phyloP scores from a whole-genome alignment of 1,284 basidiomycete species.

The Cutaneotrichosporon cutaneum region DNA sequence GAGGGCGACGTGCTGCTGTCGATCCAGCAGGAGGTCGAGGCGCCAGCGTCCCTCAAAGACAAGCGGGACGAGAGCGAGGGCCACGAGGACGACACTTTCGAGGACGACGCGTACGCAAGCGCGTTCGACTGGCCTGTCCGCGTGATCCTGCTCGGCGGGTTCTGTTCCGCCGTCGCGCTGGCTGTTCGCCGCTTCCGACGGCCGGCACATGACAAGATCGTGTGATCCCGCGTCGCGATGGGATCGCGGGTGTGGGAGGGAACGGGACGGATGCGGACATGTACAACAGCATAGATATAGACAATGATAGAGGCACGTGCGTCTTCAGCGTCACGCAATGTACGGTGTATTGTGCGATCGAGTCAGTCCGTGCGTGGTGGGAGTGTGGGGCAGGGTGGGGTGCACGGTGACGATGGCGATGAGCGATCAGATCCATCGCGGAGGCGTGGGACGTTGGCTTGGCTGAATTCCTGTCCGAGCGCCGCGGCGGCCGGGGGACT shows the following conservation, averaged over 20 bases:
- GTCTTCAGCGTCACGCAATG: not conserved
- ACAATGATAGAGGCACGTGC: not conserved
- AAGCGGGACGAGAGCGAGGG: not conserved
- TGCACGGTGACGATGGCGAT: not conserved
- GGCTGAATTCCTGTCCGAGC: not conserved
- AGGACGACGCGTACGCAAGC: not conserved
- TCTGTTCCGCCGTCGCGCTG: not conserved
- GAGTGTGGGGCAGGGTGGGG: not conserved
- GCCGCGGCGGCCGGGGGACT: not conserved
- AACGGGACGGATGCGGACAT: not conserved
- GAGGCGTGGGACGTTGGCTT: not conserved
- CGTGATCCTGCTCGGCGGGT: not conserved
- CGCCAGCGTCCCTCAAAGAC: not conserved
- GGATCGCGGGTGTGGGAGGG: too few species aligned
- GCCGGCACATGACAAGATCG: not conserved
- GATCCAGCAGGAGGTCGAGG: conserved; percentile 61
- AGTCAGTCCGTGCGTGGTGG: not conserved
- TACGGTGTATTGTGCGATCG: not conserved
- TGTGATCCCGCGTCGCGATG: not conserved
- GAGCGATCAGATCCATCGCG: not conserved
- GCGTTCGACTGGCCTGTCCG: not conserved
- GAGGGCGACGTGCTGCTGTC: conserved; percentile 56
- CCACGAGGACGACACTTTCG: not conserved
- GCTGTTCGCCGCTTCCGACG: not conserved
- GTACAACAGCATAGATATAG: not conserved